phyloP scores from a whole-genome alignment of 78 protist species.

The Dictyostelium brefeldianum region DNA sequence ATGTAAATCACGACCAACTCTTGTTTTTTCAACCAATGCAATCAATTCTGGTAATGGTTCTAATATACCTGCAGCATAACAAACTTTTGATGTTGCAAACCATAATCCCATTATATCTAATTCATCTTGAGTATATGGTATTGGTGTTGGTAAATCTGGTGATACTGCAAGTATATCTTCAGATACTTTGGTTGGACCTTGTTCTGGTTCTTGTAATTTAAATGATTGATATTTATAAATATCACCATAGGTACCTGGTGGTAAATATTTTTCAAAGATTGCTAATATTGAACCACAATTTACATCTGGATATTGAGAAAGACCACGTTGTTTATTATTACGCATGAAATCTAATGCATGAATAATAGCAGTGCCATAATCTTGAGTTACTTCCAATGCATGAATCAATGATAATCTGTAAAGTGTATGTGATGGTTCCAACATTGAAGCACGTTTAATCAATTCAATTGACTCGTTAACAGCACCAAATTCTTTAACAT shows the following conservation, averaged over 20 bases:
- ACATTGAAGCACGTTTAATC: conserved; percentile 21
- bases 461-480: conserved; percentile 48
- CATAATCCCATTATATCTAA: conserved; percentile 90
- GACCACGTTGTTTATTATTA: conserved; percentile 26
- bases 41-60: conserved; percentile 75
- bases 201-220: conserved; percentile 27
- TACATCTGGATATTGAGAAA: conserved; percentile 8
- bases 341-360: not conserved
- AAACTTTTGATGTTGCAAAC: conserved; percentile 88
- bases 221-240: conserved; percentile 10
- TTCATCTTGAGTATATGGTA: conserved; percentile 69
- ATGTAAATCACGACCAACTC: conserved; percentile 79
- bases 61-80: conserved; percentile 85
- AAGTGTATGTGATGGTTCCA: conserved; percentile 63
- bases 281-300: not conserved
- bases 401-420: conserved; percentile 61
- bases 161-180: conserved; percentile 17
- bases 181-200: conserved; percentile 20
- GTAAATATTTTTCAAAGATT: conserved; percentile 25
- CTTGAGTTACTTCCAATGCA: conserved; percentile 46
- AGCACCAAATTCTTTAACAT: conserved; percentile 75
- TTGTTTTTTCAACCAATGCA: conserved; percentile 58
- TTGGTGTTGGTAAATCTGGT: not conserved
- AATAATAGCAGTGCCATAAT: conserved; percentile 29
- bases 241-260: not conserved